Base-by-base conservation (phyloP, 345 rosid species). In the Salix exigua region DNA sequence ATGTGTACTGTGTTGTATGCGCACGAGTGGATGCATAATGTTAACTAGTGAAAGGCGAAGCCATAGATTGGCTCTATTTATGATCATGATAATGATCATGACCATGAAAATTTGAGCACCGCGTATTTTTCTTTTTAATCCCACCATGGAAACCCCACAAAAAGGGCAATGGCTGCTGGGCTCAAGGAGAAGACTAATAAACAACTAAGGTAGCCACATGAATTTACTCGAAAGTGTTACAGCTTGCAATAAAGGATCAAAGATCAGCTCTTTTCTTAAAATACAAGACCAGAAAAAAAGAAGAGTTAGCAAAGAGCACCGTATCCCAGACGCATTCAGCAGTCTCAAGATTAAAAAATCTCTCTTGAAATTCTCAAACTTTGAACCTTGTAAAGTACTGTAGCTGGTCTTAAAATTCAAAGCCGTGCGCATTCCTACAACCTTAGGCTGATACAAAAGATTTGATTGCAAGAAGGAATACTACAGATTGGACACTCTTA, bases 91-190 rank as follows among this genome's bases (percentile, higher is more conserved):
- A 5, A 16, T 28, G 7, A 53, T 12, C 35, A 58, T 7, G 23
- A 25, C 14, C 55, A 40, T 62, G 9, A 2, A n/a, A 61, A 18
- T 18, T 62, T 38, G 76, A 62, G 76, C 37, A n/a, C 25, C 28
- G 2, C 7, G 13, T 5, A 7, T n/a, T 40, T 48, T 18, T 37
- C 14, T 46, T n/a, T 65, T 33, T 2, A n/a, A 23, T 11, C 31
- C 13, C 14, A 26, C 37, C 62, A 25, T 17, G 26, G 17, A 73
- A 63, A 17, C 62, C 77, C 77, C 38, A 30, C 55, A 11, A 48
- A 33, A 64, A 65, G 23, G 46, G 70, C 46, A 74, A 33, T 68
- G 40, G 42, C 58, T 38, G 65, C 67, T 67, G 73, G 73, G 78
- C 78, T 68, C 78, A 58, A 75, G 66, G 53, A 75, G 38, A 18